phyloP scores from a whole-genome alignment of 306 rosid genomes.

The Trifolium dubium region DNA sequence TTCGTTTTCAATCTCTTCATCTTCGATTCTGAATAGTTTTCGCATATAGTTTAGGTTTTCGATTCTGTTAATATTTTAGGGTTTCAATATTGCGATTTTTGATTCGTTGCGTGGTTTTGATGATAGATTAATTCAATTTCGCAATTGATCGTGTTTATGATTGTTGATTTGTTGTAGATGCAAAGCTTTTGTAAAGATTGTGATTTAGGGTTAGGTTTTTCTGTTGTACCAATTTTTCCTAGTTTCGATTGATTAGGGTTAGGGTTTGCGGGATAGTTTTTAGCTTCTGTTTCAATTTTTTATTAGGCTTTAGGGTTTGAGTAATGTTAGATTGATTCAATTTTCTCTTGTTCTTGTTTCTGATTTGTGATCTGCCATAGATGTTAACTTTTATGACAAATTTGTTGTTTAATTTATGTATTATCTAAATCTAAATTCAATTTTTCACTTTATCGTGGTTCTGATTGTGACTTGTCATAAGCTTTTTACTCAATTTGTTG shows the following conservation, averaged over 20 bases:
- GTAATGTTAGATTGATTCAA: no score
- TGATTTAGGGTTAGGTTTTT: no score
- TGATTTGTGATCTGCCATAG: no score
- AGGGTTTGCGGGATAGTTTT: no score
- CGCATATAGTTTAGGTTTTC: not conserved
- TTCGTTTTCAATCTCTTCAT: not conserved
- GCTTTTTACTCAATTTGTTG: not conserved
- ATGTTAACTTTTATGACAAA: no score
- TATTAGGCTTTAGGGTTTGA: no score
- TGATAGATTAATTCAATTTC: not conserved
- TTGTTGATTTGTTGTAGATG: not conserved
- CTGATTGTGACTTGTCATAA: no score
- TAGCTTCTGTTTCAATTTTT: no score
- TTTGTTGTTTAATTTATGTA: no score
- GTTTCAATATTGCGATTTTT: not conserved
- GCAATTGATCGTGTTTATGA: not conserved
- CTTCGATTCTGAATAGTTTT: not conserved
- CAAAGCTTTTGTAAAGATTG: not conserved
- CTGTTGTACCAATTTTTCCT: no score
- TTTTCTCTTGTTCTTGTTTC: no score
- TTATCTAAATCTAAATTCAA: not conserved
- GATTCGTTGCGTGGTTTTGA: not conserved
- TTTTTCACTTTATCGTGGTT: not conserved
- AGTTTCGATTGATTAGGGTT: no score
- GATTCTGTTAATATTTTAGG: not conserved